These are phyloP conservation scores for Urochloa ruziziensis DNA, from an alignment of 176 grass and related monocot species.

Conservation along the genomic window DNA sequence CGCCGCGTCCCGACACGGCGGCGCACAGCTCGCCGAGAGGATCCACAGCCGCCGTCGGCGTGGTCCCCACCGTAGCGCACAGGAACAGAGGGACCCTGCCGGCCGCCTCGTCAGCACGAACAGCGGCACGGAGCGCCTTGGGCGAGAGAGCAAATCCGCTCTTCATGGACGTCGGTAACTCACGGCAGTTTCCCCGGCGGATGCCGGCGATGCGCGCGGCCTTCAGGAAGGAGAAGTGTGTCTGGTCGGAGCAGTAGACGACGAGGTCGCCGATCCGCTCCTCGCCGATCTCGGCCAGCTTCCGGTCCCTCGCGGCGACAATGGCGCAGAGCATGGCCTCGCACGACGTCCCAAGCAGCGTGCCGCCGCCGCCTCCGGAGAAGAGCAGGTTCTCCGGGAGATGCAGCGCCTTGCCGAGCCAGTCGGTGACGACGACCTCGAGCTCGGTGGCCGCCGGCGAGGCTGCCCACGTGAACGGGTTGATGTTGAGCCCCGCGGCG, in stretches of 20 bases:
- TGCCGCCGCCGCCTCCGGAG: conserved; percentile 34
- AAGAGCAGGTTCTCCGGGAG: conserved; percentile 19
- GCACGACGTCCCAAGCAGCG: conserved; percentile 39
- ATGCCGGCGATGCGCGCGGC: conserved; percentile 46
- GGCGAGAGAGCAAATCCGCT: conserved; percentile 15
- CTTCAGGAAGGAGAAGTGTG: conserved; percentile 49
- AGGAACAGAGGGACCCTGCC: conserved; percentile 38
- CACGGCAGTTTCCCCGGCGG: conserved; percentile 30
- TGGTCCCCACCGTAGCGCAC: conserved; percentile 52
- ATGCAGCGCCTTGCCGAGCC: conserved; percentile 42
- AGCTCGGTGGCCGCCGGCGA: conserved; percentile 47
- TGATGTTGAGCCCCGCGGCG: conserved; percentile 28
- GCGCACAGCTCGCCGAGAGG: conserved; percentile 37
- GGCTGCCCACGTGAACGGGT: conserved; percentile 35
- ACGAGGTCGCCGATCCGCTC: conserved; percentile 33
- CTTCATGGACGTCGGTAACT: conserved; percentile 10
- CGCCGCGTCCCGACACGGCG: neutral
- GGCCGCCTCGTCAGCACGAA: conserved; percentile 25
- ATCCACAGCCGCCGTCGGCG: conserved; percentile 30
- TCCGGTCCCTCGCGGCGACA: conserved; percentile 42
- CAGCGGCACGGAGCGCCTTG: neutral
- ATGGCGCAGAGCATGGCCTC: conserved; percentile 41
- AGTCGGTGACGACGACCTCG: conserved; percentile 46
- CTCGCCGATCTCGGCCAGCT: conserved; percentile 25
- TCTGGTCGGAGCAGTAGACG: conserved; percentile 58